Evolutionary conservation across 495 filamentous ascomycete species (phyloP).

Genomic region (Aspergillus egyptiacus): DNA sequence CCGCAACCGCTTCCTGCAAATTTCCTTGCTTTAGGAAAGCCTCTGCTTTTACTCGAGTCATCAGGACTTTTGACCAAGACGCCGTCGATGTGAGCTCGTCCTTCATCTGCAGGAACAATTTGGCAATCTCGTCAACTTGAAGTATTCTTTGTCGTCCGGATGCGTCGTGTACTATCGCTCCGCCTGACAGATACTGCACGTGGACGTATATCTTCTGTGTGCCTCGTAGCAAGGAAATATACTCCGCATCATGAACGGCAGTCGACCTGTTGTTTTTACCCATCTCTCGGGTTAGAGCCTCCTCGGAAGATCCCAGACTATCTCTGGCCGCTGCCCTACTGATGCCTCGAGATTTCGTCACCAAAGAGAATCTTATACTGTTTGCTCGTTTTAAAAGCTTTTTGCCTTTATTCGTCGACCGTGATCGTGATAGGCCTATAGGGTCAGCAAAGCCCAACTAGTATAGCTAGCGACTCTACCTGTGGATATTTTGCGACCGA

Average conservation of each 20-base stretch:
- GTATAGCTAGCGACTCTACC: conserved; percentile 5
- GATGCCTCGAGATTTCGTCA: conserved; percentile 20
- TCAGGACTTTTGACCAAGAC: conserved; percentile 15
- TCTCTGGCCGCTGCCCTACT: conserved; percentile 14
- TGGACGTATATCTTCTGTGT: conserved; percentile 24
- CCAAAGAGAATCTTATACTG: conserved; percentile 28
- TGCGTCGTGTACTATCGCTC: conserved; percentile 24
- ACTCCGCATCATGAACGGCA: conserved; percentile 17
- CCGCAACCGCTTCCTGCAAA: conserved; percentile 17
- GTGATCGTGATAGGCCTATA: conserved; percentile 21
- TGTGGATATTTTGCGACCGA: conserved; percentile 23
- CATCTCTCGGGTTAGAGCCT: not conserved
- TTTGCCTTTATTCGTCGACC: conserved; percentile 19
- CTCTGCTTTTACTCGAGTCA: conserved; percentile 18
- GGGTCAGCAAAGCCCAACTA: not conserved
- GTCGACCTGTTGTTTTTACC: conserved; percentile 5
- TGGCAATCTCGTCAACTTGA: conserved; percentile 25
- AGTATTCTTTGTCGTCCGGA: conserved; percentile 27
- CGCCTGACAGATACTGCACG: conserved; percentile 23
- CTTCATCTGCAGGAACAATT: conserved; percentile 22
- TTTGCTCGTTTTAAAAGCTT: conserved; percentile 26
- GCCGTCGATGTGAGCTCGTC: conserved; percentile 17
- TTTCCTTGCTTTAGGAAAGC: conserved; percentile 19
- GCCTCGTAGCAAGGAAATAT: conserved; percentile 17
- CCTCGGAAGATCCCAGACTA: conserved; percentile 11